These are phyloP conservation scores for Gypsophila paniculata DNA, from an alignment of 179 eudicot genomes.

Conservation along the genomic window DNA sequence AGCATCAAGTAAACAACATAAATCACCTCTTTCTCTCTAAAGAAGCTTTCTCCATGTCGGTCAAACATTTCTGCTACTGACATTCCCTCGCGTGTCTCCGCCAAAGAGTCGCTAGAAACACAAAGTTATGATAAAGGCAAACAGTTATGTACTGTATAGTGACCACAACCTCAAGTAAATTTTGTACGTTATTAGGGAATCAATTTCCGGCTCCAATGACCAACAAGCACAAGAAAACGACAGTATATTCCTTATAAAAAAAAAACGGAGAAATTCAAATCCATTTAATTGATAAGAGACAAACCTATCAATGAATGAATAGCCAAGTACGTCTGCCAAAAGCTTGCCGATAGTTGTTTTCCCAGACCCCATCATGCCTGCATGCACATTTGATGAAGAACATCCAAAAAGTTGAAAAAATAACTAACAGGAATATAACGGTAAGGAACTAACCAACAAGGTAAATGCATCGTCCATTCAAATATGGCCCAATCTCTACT, in stretches of 20 bases:
- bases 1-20: constrained; percentile 8
- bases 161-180: background rate
- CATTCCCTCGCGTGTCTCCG: constrained; percentile 60
- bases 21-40: constrained; percentile 82
- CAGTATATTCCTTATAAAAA: background rate
- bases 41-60: constrained; percentile 66
- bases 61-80: constrained; percentile 83
- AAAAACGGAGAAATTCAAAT: background rate
- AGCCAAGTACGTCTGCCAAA: constrained; percentile 67
- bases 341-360: constrained; percentile 89
- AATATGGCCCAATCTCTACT: constrained; percentile 51
- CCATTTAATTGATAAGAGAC: constrained; percentile 11
- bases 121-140: constrained; percentile 13
- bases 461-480: constrained; percentile 70
- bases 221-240: background rate
- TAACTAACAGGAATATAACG: background rate
- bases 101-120: constrained; percentile 53
- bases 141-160: background rate
- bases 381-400: constrained; percentile 20
- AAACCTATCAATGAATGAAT: constrained; percentile 81
- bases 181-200: too few relatives aligned
- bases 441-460: constrained; percentile 79
- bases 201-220: background rate
- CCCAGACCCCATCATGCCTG: constrained; percentile 99
- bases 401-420: background rate